A percentile compares a stretch with the other conserved stretches of the same genome.
Conservation (phyloP, 371 early-diverging fungal genomes). For the Mucor lusitanicus region DNA sequence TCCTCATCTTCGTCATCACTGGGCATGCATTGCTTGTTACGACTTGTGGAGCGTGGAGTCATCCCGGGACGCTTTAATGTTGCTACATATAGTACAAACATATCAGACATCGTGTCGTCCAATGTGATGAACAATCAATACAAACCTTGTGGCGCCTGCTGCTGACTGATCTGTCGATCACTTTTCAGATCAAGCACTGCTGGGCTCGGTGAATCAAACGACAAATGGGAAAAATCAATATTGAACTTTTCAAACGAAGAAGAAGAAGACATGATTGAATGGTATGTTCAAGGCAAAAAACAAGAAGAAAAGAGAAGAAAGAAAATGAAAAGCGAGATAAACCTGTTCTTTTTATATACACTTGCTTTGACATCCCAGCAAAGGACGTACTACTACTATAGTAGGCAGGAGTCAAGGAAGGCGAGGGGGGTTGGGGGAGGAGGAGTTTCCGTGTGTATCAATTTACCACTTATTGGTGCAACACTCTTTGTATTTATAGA, state of each 20-base stretch:
- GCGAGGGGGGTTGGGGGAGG: not conserved
- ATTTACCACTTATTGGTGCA: not conserved
- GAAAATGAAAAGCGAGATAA: not conserved
- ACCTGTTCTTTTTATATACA: not conserved
- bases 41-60: conserved; percentile 13
- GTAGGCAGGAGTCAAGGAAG: not conserved
- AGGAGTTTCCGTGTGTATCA: not conserved
- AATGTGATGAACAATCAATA: not conserved
- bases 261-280: not conserved
- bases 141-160: conserved; percentile 4
- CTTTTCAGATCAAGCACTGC: not conserved
- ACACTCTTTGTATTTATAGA: not conserved
- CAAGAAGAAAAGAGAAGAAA: conserved; percentile 1
- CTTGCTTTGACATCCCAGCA: not conserved
- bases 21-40: conserved; percentile 44
- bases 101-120: not conserved
- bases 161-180: not conserved
- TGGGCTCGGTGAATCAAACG: conserved; percentile 5
- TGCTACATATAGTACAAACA: not conserved
- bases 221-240: not conserved
- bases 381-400: not conserved
- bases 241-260: not conserved
- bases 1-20: conserved; percentile 48
- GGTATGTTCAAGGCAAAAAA: not conserved
- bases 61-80: not conserved